Conservation (phyloP, 2,329 filamentous ascomycete species). For the Dendryphion nanum region DNA sequence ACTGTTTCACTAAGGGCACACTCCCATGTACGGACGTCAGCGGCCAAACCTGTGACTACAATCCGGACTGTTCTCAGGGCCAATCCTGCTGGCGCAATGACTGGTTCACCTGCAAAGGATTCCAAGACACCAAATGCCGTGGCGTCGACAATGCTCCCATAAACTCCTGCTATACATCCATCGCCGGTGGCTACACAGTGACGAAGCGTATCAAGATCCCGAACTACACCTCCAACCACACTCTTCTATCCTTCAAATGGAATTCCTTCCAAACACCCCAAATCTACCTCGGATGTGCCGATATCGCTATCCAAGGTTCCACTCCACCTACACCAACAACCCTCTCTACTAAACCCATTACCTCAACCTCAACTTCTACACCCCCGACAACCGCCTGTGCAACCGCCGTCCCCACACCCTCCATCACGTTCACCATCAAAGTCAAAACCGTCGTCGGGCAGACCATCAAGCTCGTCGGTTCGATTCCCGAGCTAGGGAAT, state of each 20-base stretch:
- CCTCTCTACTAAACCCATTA: conserved; percentile 6
- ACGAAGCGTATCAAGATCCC: conserved; percentile 33
- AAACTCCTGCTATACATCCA: conserved; percentile 34
- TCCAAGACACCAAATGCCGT: conserved; percentile 26
- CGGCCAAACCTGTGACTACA: conserved; percentile 30
- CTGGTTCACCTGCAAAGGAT: conserved; percentile 35
- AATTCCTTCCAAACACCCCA: conserved; percentile 36
- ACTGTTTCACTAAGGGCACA: conserved; percentile 27
- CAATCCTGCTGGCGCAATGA: conserved; percentile 34
- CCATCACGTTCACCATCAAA: conserved; percentile 48
- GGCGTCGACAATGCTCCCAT: conserved; percentile 31
- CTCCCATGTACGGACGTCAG: conserved; percentile 32
- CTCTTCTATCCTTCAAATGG: conserved; percentile 31
- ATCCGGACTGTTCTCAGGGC: conserved; percentile 26
- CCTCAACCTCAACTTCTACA: conserved; percentile 11
- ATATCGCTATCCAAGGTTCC: conserved; percentile 25
- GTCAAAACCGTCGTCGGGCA: conserved; percentile 50
- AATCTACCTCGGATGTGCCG: conserved; percentile 32
- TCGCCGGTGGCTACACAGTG: conserved; percentile 35
- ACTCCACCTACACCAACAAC: conserved; percentile 5
- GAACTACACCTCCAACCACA: conserved; percentile 31
- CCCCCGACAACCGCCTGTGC: conserved; percentile 20
- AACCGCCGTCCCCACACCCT: conserved; percentile 24
- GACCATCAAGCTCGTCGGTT: conserved; percentile 48
- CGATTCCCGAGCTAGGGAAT: conserved; percentile 42